Evolutionary conservation across 441 rosid genomes (phyloP).

Genomic region (Mallotus repandus): DNA sequence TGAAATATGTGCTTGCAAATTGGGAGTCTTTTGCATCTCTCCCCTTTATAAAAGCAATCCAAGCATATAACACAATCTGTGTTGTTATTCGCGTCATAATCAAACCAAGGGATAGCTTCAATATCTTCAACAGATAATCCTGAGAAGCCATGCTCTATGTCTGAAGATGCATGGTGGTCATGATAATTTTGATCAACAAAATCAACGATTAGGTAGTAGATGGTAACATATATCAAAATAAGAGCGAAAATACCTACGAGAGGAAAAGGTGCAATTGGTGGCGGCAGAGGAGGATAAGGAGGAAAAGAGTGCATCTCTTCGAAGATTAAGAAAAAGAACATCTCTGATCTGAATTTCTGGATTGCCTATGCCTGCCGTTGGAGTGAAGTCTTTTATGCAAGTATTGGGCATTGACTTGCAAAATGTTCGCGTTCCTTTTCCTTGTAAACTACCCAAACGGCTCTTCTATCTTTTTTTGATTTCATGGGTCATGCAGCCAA

Average conservation of each 20-base stretch:
- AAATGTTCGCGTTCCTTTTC: background rate
- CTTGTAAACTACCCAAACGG: constrained; percentile 16
- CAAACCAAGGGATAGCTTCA: constrained; percentile 29
- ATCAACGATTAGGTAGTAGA: constrained; percentile 22
- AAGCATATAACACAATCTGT: constrained; percentile 30
- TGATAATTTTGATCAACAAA: background rate
- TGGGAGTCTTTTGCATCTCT: constrained; percentile 25
- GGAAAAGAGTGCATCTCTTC: constrained; percentile 11
- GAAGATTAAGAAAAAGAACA: background rate
- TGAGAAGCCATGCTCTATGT: background rate
- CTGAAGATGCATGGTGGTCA: background rate
- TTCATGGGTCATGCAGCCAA: background rate
- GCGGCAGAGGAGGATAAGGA: constrained; percentile 13
- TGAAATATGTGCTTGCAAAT: constrained; percentile 32
- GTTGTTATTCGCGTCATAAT: background rate
- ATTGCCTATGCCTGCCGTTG: background rate
- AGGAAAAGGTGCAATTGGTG: constrained; percentile 5
- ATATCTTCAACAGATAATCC: constrained; percentile 24
- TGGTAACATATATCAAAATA: constrained; percentile 11
- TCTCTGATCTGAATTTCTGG: background rate
- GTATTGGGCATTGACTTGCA: constrained; percentile 4
- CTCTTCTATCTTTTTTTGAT: background rate
- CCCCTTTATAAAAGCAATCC: constrained; percentile 28
- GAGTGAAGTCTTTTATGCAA: background rate
- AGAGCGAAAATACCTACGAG: constrained; percentile 7